These are phyloP conservation scores for Sherardia arvensis DNA, from an alignment of 257 asterid genomes.

Conservation along the genomic window DNA sequence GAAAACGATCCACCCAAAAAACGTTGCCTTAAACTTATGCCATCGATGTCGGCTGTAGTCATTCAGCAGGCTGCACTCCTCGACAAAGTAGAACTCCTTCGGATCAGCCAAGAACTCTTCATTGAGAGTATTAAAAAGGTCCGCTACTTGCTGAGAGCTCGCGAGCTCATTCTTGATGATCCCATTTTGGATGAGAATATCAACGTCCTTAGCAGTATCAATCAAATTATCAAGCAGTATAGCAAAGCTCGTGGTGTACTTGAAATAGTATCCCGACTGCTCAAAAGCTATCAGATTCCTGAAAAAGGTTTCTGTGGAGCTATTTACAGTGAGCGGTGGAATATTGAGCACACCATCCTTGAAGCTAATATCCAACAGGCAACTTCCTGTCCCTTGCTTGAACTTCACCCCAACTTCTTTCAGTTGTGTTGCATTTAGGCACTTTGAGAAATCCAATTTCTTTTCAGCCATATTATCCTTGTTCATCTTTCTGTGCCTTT, in stretches of 20 bases:
- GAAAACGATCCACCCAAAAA: constrained; percentile 2
- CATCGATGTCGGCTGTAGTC: constrained; percentile 13
- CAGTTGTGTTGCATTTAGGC: constrained; percentile 20
- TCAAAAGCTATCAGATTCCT: constrained; percentile 7
- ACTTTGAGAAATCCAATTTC: constrained; percentile 10
- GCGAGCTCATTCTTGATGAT: constrained; percentile 15
- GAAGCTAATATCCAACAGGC: constrained; percentile 16
- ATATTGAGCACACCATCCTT: constrained; percentile 11
- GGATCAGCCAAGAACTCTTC: constrained; percentile 15
- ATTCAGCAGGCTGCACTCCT: constrained; percentile 11
- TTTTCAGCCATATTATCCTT: not conserved
- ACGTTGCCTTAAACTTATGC: constrained; percentile 7
- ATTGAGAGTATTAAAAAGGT: constrained; percentile 23
- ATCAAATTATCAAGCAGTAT: constrained; percentile 25
- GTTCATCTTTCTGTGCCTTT: not conserved
- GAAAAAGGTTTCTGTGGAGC: constrained; percentile 19
- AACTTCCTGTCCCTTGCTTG: not conserved
- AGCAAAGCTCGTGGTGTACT: constrained; percentile 21
- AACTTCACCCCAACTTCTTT: constrained; percentile 20
- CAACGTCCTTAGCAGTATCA: constrained; percentile 19
- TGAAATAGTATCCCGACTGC: constrained; percentile 9
- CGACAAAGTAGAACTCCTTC: constrained; percentile 16
- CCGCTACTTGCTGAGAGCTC: constrained; percentile 8
- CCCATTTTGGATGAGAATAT: constrained; percentile 4
- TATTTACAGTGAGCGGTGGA: constrained; percentile 14